Evolutionary conservation across 129 eudicot species (phyloP).

Genomic region (Saposhnikovia divaricata): DNA sequence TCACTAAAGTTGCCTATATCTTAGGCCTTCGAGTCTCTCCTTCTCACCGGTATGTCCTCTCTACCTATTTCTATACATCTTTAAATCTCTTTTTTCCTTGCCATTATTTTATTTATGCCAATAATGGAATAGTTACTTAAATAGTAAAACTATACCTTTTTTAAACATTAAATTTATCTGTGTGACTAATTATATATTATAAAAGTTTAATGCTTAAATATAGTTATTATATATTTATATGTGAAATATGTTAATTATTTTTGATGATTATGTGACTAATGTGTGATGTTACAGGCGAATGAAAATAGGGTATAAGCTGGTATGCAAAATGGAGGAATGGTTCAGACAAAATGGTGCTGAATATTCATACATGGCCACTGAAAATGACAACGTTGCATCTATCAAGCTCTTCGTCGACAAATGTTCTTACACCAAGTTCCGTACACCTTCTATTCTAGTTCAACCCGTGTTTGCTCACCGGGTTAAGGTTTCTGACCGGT

Average conservation of each 20-base stretch:
- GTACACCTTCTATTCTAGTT: slow-evolving; percentile 35
- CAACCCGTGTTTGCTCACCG: slow-evolving; percentile 31
- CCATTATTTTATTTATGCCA: neutral
- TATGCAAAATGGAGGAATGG: slow-evolving; percentile 44
- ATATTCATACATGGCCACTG: slow-evolving; percentile 74
- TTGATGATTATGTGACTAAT: neutral
- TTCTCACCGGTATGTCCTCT: slow-evolving; percentile 29
- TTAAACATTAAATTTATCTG: neutral
- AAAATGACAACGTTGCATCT: slow-evolving; percentile 70
- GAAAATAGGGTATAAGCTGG: slow-evolving; percentile 39
- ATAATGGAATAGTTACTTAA: neutral
- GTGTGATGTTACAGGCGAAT: slow-evolving; percentile 26
- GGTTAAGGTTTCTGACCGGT: slow-evolving; percentile 5
- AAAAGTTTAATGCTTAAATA: too few species aligned
- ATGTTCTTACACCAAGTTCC: slow-evolving; percentile 62
- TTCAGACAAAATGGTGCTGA: slow-evolving; percentile 58
- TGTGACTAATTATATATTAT: too few species aligned
- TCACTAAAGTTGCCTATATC: slow-evolving; percentile 76
- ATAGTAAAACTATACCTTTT: neutral
- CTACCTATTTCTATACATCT: too few species aligned
- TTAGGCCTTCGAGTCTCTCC: slow-evolving; percentile 64
- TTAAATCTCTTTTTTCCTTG: neutral
- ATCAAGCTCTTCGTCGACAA: slow-evolving; percentile 49
- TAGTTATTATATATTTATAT: neutral
- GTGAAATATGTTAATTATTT: neutral